Evolutionary conservation across 805 yeast genomes (phyloP).

Genomic region (Wilhelminamyces savonicus): DNA sequence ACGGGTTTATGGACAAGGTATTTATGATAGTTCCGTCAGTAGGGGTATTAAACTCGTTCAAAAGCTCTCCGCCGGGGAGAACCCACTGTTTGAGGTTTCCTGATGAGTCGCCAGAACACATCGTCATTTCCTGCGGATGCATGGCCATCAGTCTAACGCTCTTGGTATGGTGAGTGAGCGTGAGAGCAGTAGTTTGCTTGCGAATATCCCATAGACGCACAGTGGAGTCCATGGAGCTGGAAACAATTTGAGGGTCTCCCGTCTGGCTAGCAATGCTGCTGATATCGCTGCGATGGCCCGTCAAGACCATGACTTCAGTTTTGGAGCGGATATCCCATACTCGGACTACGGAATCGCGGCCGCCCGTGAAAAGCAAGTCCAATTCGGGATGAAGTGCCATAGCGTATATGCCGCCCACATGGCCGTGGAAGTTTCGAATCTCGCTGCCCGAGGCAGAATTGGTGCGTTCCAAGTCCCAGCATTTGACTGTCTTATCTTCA

Average conservation of each 20-base stretch:
- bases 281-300: slow-evolving; percentile 78
- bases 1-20: slow-evolving; percentile 58
- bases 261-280: slow-evolving; percentile 61
- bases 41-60: slow-evolving; percentile 50
- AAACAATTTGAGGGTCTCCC: slow-evolving; percentile 78
- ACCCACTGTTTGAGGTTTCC: slow-evolving; percentile 76
- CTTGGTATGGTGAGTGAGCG: slow-evolving; percentile 80
- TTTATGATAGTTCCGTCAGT: slow-evolving; percentile 50
- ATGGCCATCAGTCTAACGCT: slow-evolving; percentile 67
- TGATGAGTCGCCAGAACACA: slow-evolving; percentile 76
- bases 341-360: slow-evolving; percentile 78
- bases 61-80: slow-evolving; percentile 67
- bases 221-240: slow-evolving; percentile 81
- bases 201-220: slow-evolving; percentile 86
- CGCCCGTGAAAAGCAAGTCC: slow-evolving; percentile 79
- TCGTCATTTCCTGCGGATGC: slow-evolving; percentile 65
- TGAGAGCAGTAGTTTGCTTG: slow-evolving; percentile 65
- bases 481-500: slow-evolving; percentile 86
- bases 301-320: slow-evolving; percentile 63
- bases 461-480: slow-evolving; percentile 94
- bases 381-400: slow-evolving; percentile 83
- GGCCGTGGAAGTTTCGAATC: slow-evolving; percentile 89
- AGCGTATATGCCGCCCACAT: slow-evolving; percentile 81
- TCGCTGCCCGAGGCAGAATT: slow-evolving; percentile 44
- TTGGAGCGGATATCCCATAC: slow-evolving; percentile 93